Evolutionary conservation across 495 filamentous ascomycete species (phyloP).

Genomic region (Melanomma pulvis-pyrius): DNA sequence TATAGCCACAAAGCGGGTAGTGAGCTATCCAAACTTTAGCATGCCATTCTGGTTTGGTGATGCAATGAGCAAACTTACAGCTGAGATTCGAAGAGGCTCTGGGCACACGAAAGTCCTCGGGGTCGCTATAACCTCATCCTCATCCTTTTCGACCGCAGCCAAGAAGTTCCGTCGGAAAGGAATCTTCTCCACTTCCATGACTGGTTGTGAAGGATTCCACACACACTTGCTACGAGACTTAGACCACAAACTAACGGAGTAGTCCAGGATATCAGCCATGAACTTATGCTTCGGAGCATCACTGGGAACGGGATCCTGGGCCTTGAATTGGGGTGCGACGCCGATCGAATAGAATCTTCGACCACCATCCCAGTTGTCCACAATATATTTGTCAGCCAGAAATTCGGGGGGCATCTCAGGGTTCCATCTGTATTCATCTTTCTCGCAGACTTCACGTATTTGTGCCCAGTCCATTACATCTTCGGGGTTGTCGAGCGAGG

Average conservation of each 20-base stretch:
- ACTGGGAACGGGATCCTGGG: constrained; percentile 60
- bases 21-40: constrained; percentile 56
- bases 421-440: constrained; percentile 59
- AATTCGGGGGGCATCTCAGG: constrained; percentile 57
- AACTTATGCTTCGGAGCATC: constrained; percentile 53
- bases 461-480: constrained; percentile 68
- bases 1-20: constrained; percentile 64
- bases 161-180: constrained; percentile 79
- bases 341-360: constrained; percentile 59
- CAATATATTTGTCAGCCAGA: constrained; percentile 66
- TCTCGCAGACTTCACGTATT: constrained; percentile 56
- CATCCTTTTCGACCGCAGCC: constrained; percentile 59
- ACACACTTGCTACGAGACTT: constrained; percentile 50
- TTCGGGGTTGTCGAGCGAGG: constrained; percentile 23
- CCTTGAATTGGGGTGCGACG: constrained; percentile 52
- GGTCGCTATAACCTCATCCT: constrained; percentile 46
- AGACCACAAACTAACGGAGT: constrained; percentile 61
- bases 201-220: constrained; percentile 70
- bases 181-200: constrained; percentile 72
- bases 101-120: constrained; percentile 57
- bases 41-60: neutral
- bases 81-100: constrained; percentile 71
- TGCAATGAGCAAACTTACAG: constrained; percentile 55
- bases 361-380: constrained; percentile 75
- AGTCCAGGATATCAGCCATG: constrained; percentile 67